A percentile compares a stretch with the other conserved stretches of the same genome.
Conservation (phyloP, 2,329 filamentous ascomycete species). For the Diaporthe longicolla region DNA sequence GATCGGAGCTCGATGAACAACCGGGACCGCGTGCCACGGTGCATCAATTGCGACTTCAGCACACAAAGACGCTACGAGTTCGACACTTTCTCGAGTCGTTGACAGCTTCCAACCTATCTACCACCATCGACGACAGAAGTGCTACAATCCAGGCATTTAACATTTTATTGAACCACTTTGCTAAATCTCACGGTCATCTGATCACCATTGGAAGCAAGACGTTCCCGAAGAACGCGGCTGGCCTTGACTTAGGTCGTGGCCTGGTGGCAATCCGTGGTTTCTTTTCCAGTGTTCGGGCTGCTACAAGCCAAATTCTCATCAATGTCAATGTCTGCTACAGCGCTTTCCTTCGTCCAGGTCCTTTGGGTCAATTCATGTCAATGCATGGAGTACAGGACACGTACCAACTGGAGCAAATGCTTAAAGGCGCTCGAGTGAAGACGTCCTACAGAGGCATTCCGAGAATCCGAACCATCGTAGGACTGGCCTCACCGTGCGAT, state of each 20-base stretch:
- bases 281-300: conserved; percentile 52
- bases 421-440: conserved; percentile 53
- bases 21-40: not conserved
- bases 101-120: not conserved
- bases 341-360: conserved; percentile 50
- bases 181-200: conserved; percentile 46
- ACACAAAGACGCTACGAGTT: not conserved
- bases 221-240: conserved; percentile 44
- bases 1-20: conserved; percentile 13
- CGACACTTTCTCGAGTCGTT: not conserved
- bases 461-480: conserved; percentile 55
- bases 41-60: not conserved
- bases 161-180: conserved; percentile 68
- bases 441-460: conserved; percentile 54
- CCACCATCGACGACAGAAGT: conserved; percentile 43
- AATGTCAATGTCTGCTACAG: conserved; percentile 54
- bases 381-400: conserved; percentile 23
- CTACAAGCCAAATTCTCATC: conserved; percentile 51
- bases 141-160: conserved; percentile 79
- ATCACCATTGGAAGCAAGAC: conserved; percentile 50
- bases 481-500: conserved; percentile 53
- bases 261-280: conserved; percentile 51
- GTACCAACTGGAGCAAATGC: conserved; percentile 51
- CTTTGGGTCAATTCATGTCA: conserved; percentile 46
- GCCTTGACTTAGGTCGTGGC: conserved; percentile 46